A percentile compares a stretch with the other conserved stretches of the same genome.
These are phyloP conservation scores for Stagonosporopsis rhizophila DNA, from an alignment of 2,329 filamentous ascomycete genomes.

Conservation along the genomic window DNA sequence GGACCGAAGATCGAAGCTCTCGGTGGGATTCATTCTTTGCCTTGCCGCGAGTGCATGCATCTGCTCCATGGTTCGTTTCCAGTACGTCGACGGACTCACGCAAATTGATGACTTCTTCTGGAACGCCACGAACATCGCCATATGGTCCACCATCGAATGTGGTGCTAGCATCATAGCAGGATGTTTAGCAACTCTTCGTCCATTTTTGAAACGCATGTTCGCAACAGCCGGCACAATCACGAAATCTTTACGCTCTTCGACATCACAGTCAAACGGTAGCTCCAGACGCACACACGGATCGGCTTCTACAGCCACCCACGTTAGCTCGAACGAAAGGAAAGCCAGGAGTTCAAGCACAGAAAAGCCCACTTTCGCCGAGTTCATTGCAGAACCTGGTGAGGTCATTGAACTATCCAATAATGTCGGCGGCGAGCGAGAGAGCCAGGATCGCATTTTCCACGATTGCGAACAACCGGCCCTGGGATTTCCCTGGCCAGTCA, in stretches of 20 bases:
- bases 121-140: slow-evolving; percentile 55
- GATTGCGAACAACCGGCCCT: neutral
- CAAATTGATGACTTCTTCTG: slow-evolving; percentile 55
- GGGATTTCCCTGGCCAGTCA: slow-evolving; percentile 7
- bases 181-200: slow-evolving; percentile 60
- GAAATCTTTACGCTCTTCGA: slow-evolving; percentile 11
- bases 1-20: slow-evolving; percentile 59
- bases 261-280: slow-evolving; percentile 1
- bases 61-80: slow-evolving; percentile 61
- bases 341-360: neutral
- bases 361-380: slow-evolving; percentile 10
- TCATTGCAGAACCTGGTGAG: slow-evolving; percentile 7
- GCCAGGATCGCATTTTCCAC: slow-evolving; percentile 11
- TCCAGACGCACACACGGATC: slow-evolving; percentile 1
- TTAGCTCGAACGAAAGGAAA: neutral
- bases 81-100: slow-evolving; percentile 52
- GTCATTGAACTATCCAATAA: slow-evolving; percentile 14
- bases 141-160: slow-evolving; percentile 49
- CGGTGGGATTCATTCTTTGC: slow-evolving; percentile 61
- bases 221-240: slow-evolving; percentile 9
- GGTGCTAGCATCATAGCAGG: slow-evolving; percentile 55
- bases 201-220: slow-evolving; percentile 49
- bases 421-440: slow-evolving; percentile 4
- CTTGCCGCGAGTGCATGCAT: slow-evolving; percentile 61
- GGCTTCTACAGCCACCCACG: neutral